phyloP scores from a whole-genome alignment of 192 early-diverging fungal species.

The Coemansia sp. region DNA sequence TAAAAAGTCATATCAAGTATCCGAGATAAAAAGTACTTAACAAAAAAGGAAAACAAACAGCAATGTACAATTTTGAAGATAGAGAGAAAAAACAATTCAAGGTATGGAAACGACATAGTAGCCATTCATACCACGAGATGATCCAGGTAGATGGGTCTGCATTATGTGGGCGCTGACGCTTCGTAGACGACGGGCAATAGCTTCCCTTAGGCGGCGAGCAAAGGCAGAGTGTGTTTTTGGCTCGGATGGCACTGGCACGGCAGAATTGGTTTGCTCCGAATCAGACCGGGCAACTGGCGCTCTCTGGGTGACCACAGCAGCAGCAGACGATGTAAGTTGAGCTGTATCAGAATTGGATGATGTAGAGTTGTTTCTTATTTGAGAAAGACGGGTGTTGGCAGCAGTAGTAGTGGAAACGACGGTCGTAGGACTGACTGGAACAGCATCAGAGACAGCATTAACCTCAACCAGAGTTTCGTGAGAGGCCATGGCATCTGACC shows the following conservation, averaged over 20 bases:
- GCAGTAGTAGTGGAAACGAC: not conserved
- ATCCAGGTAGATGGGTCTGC: conserved; percentile 12
- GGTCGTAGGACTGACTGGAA: conserved; percentile 2
- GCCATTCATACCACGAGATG: conserved; percentile 18
- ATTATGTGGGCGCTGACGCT: conserved; percentile 12
- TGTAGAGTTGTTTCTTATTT: conserved; percentile 10
- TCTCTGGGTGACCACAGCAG: not conserved
- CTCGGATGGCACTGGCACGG: not conserved
- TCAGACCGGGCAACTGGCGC: conserved; percentile 27
- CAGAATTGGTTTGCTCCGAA: conserved; percentile 34
- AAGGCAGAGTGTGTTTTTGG: conserved; percentile 15
- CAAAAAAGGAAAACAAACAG: not conserved
- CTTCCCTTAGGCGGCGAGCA: conserved; percentile 26
- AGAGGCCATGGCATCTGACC: conserved; percentile 44
- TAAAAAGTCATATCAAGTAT: no score
- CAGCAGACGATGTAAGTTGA: no score
- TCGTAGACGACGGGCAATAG: conserved; percentile 24
- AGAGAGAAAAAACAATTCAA: conserved; percentile 1
- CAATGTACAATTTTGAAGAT: not conserved
- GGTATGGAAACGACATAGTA: conserved; percentile 20
- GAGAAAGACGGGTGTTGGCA: conserved; percentile 18
- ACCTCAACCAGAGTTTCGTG: conserved; percentile 35
- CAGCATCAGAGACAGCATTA: not conserved
- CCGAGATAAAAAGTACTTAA: not conserved
- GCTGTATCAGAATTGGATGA: no score